Percentiles rank a stretch among this genome's conserved stretches.
Conservation (phyloP, 2,329 filamentous ascomycete species). For the Diplodia corticola region DNA sequence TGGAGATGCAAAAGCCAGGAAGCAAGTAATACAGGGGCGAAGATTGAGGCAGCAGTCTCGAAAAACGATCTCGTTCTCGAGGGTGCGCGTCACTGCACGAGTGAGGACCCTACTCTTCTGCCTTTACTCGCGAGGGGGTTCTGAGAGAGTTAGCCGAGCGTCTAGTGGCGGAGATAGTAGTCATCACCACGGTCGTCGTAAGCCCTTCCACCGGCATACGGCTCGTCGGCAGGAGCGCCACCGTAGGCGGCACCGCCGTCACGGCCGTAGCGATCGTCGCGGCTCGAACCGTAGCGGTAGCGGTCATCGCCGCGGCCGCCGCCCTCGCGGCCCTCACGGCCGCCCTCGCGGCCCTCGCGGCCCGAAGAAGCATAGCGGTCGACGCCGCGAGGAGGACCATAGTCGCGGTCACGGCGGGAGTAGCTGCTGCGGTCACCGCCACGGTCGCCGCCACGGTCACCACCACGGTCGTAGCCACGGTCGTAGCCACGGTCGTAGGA, state of each 20-base stretch:
- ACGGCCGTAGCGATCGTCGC: slow-evolving; percentile 55
- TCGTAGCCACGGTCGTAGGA: slow-evolving; percentile 38
- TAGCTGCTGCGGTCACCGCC: slow-evolving; percentile 43
- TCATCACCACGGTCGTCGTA: slow-evolving; percentile 44
- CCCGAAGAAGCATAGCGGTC: slow-evolving; percentile 37
- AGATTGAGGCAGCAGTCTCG: slow-evolving; percentile 23
- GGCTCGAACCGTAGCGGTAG: slow-evolving; percentile 41
- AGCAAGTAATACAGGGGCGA: slow-evolving; percentile 23
- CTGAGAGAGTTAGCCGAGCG: slow-evolving; percentile 29
- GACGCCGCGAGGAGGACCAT: slow-evolving; percentile 40
- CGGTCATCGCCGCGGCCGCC: slow-evolving; percentile 47
- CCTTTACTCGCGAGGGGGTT: slow-evolving; percentile 32
- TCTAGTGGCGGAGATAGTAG: slow-evolving; percentile 48
- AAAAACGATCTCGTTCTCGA: slow-evolving; percentile 1
- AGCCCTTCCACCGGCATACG: slow-evolving; percentile 41
- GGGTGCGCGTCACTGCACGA: slow-evolving; percentile 11
- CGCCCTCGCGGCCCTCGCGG: slow-evolving; percentile 26
- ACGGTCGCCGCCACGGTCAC: slow-evolving; percentile 40
- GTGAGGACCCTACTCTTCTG: slow-evolving; percentile 14
- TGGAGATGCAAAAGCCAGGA: slow-evolving; percentile 18
- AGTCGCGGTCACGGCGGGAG: slow-evolving; percentile 40
- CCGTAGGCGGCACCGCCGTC: slow-evolving; percentile 39
- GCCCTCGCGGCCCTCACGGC: slow-evolving; percentile 41
- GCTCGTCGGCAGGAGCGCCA: slow-evolving; percentile 37
- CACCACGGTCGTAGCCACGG: slow-evolving; percentile 40